Evolutionary conservation across 495 filamentous ascomycete species (phyloP).

Genomic region (Sabuloglossum arenarium): DNA sequence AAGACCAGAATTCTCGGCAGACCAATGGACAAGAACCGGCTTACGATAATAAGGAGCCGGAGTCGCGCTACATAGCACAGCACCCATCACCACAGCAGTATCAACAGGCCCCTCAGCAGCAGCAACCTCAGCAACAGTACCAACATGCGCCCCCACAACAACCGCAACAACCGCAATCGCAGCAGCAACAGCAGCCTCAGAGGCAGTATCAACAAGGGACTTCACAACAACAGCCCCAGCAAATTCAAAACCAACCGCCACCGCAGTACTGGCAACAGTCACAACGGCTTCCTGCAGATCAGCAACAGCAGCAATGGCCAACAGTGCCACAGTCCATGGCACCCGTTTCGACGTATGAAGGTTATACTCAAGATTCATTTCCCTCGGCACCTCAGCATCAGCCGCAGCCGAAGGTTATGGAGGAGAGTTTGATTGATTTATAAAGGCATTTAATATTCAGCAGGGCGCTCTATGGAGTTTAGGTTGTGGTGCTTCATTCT

Average conservation of each 20-base stretch:
- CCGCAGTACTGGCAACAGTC: conserved; percentile 6
- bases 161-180: conserved; percentile 9
- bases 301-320: conserved; percentile 9
- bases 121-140: conserved; percentile 9
- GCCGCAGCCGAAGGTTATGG: conserved; percentile 30
- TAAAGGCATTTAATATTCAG: conserved; percentile 13
- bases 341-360: conserved; percentile 22
- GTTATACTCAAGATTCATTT: conserved; percentile 44
- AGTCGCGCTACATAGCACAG: not conserved
- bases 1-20: not conserved
- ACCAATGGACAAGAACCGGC: not conserved
- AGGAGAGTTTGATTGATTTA: conserved; percentile 85
- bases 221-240: conserved; percentile 18
- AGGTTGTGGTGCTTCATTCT: too few species aligned
- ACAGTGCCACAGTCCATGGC: conserved; percentile 7
- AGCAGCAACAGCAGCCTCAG: conserved; percentile 7
- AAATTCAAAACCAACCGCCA: conserved; percentile 10
- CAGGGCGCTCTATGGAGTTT: not conserved
- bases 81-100: conserved; percentile 11
- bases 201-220: conserved; percentile 8
- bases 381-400: conserved; percentile 43
- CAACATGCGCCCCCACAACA: conserved; percentile 7
- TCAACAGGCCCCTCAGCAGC: conserved; percentile 12
- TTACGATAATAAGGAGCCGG: not conserved
- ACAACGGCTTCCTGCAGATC: conserved; percentile 9